A percentile compares a stretch with the other conserved stretches of the same genome.
Conservation (phyloP, 2,329 filamentous ascomycete genomes). For the Tolypocladium inflatum region DNA sequence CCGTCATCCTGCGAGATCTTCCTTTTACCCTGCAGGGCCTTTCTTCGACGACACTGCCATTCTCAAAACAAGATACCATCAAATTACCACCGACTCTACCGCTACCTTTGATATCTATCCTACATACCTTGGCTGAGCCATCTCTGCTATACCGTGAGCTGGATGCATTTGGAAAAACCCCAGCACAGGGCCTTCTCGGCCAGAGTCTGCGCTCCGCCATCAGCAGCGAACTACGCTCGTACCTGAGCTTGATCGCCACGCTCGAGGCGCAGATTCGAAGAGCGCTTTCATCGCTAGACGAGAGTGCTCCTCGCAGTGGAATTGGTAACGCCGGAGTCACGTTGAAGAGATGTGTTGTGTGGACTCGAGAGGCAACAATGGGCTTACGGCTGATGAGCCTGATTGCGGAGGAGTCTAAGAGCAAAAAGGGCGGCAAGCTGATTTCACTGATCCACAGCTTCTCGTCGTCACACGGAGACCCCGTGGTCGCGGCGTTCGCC, state of each 20-base stretch:
- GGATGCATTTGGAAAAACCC: slow-evolving; percentile 70
- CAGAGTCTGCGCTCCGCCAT: slow-evolving; percentile 89
- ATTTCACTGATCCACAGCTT: slow-evolving; percentile 92
- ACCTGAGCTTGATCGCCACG: slow-evolving; percentile 82
- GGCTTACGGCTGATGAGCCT: slow-evolving; percentile 85
- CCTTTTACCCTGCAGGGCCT: slow-evolving; percentile 90
- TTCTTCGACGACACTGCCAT: slow-evolving; percentile 76
- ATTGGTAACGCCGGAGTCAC: slow-evolving; percentile 86
- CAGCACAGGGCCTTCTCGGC: slow-evolving; percentile 74
- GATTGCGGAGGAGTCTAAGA: slow-evolving; percentile 84
- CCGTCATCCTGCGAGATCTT: slow-evolving; percentile 63
- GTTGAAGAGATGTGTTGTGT: slow-evolving; percentile 88
- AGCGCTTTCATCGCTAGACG: slow-evolving; percentile 66
- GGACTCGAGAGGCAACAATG: slow-evolving; percentile 96
- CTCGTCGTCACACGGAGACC: slow-evolving; percentile 88
- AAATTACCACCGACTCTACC: slow-evolving; percentile 73
- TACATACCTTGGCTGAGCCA: slow-evolving; percentile 86
- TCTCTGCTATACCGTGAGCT: slow-evolving; percentile 83
- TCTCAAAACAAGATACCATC: slow-evolving; percentile 58
- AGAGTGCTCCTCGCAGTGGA: slow-evolving; percentile 54
- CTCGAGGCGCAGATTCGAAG: slow-evolving; percentile 85
- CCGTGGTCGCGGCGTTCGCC: slow-evolving; percentile 86
- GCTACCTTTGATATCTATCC: slow-evolving; percentile 72
- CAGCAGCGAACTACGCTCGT: slow-evolving; percentile 74
- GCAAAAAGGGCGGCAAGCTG: slow-evolving; percentile 76